A percentile compares a stretch with the other conserved stretches of the same genome.
Conservation (phyloP, 108 stramenopile genomes). For the Conticribra weissflogii region DNA sequence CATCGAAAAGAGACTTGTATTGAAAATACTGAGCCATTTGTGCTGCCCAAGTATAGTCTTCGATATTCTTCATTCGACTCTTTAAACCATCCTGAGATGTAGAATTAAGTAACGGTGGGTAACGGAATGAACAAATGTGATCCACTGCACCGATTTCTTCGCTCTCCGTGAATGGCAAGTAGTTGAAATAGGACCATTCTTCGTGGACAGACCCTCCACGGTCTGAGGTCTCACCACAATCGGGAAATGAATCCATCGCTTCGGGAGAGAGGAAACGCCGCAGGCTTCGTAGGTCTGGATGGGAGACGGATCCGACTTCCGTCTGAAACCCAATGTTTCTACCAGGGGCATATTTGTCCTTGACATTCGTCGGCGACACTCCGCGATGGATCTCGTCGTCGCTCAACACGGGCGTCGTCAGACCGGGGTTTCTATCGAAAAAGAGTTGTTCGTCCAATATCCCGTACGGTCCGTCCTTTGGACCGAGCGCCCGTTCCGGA, state of each 20-base stretch:
- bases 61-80: slow-evolving; percentile 27
- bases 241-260: slow-evolving; percentile 27
- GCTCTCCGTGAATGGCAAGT: slow-evolving; percentile 33
- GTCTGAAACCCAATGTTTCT: slow-evolving; percentile 61
- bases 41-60: slow-evolving; percentile 44
- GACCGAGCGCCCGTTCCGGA: slow-evolving; percentile 26
- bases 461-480: slow-evolving; percentile 63
- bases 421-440: slow-evolving; percentile 57
- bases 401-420: slow-evolving; percentile 26
- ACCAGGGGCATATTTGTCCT: slow-evolving; percentile 18
- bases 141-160: slow-evolving; percentile 17
- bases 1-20: slow-evolving; percentile 46
- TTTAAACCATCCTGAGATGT: slow-evolving; percentile 10
- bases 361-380: slow-evolving; percentile 6
- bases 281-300: slow-evolving; percentile 36
- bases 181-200: slow-evolving; percentile 50
- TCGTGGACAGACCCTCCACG: slow-evolving; percentile 19
- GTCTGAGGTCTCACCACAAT: slow-evolving; percentile 18
- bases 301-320: slow-evolving; percentile 56
- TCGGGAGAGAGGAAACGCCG: slow-evolving; percentile 25
- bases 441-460: slow-evolving; percentile 32
- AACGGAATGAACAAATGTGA: slow-evolving; percentile 39
- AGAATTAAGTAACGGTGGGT: slow-evolving; percentile 19
- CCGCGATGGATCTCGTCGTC: slow-evolving; percentile 20
- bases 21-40: slow-evolving; percentile 53